Base-by-base conservation (phyloP, 169 alveolate species). In the Babesia ovata region DNA sequence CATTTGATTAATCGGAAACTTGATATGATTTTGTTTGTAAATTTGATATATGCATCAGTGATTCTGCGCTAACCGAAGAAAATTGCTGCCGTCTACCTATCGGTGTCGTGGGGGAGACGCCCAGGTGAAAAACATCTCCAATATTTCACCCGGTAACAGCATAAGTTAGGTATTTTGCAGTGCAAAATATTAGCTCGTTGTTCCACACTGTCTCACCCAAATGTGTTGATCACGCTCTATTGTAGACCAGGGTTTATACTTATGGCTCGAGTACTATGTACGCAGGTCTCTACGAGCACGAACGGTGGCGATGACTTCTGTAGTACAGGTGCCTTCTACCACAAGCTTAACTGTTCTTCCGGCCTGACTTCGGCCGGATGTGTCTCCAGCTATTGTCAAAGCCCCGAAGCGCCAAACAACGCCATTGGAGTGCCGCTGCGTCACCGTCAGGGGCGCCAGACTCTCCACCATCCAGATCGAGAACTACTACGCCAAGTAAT, bases 41-140 rank as follows among this genome's bases (percentile, higher is more conserved):
- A 33, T 33, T 33, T 33, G 39, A 33, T 33, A 6, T 33, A 33
- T 33, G 39, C 39, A 33, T 33, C 39, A 2, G 39, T 6, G 39
- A 33, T 33, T 33, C 39, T 33, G 39, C 39, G 39, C 39, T 6
- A 33, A 33, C 39, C 39, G 39, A 33, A 6, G 39, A 33, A 56
- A 56, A 19, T 2, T 14, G 28, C 63, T 6, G 63, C 42, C 63
- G 28, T 21, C 48, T 19, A 36, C 44, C 17, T 63, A 44, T 46
- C 36, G 21, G 48, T 63, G 63, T 22, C 75, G 26, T 66, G 75
- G 39, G 75, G 75, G 63, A 66, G 75, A 66, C 75, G 69, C 7
- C 10, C 28, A 59, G 53, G 69, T 44, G 69, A 59, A 49, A 59
- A 33, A 36, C 39, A 59, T 59, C 22, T 26, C 24, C 14, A 59